Evolutionary conservation across 768 basidiomycete species (phyloP).

Genomic region (Suillus bovinus): DNA sequence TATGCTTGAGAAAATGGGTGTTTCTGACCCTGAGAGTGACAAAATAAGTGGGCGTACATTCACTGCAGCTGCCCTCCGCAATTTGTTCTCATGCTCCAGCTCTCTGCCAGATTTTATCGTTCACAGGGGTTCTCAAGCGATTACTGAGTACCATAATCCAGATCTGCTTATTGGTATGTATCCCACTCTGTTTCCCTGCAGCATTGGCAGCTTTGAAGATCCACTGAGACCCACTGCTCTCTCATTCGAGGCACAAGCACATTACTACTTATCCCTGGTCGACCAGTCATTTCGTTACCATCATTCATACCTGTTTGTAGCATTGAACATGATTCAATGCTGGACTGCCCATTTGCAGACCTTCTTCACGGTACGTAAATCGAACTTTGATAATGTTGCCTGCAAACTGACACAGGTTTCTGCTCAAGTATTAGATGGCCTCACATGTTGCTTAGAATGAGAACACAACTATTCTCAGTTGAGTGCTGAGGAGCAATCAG

Average conservation of each 20-base stretch:
- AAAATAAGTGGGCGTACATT: constrained; percentile 23
- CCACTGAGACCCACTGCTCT: constrained; percentile 8
- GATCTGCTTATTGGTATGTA: constrained; percentile 31
- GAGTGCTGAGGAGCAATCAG: too few species aligned
- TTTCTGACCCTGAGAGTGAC: constrained; percentile 30
- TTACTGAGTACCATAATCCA: constrained; percentile 35
- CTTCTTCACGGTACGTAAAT: neutral
- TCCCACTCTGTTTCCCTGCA: constrained; percentile 33
- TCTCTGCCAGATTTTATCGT: constrained; percentile 26
- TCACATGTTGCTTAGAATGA: too few species aligned
- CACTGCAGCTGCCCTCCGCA: constrained; percentile 26
- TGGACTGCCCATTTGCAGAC: neutral
- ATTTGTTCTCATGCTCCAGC: constrained; percentile 11
- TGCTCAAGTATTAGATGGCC: too few species aligned
- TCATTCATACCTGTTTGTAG: constrained; percentile 28
- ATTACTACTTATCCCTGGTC: constrained; percentile 20
- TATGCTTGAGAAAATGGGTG: constrained; percentile 32
- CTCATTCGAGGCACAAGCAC: constrained; percentile 23
- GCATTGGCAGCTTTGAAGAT: constrained; percentile 34
- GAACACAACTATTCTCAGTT: too few species aligned
- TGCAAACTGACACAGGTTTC: too few species aligned
- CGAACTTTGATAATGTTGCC: too few species aligned
- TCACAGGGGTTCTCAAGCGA: constrained; percentile 18
- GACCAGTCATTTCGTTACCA: constrained; percentile 26
- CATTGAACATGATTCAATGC: constrained; percentile 27